These are phyloP conservation scores for Cordyceps tenuipes DNA, from an alignment of 2,329 filamentous ascomycete genomes.

Conservation along the genomic window DNA sequence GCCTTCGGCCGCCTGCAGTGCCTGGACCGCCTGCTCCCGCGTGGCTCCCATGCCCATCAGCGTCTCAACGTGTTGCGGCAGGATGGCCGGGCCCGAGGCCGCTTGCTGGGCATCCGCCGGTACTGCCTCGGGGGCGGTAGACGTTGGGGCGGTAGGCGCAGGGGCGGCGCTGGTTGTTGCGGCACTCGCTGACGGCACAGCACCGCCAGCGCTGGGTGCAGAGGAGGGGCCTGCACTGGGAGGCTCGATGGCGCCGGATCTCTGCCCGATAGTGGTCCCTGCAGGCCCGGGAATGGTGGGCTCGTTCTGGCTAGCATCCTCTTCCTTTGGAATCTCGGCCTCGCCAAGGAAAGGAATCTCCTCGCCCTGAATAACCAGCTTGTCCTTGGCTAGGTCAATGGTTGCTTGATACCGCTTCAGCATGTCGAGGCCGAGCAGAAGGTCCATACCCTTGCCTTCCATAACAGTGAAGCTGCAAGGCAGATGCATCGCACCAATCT, in stretches of 20 bases:
- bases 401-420: constrained; percentile 89
- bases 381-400: constrained; percentile 79
- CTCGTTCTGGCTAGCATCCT: constrained; percentile 68
- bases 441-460: constrained; percentile 94
- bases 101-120: constrained; percentile 20
- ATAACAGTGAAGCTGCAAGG: constrained; percentile 98
- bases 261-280: constrained; percentile 80
- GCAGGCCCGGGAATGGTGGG: constrained; percentile 77
- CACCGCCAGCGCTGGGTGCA: constrained; percentile 17
- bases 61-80: constrained; percentile 62
- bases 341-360: constrained; percentile 88
- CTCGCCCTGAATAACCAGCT: constrained; percentile 78
- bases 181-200: constrained; percentile 11
- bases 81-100: constrained; percentile 30
- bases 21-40: constrained; percentile 66
- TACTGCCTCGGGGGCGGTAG: constrained; percentile 12
- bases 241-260: constrained; percentile 63
- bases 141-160: constrained; percentile 14
- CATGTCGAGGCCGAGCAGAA: constrained; percentile 92
- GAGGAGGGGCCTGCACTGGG: constrained; percentile 17
- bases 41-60: constrained; percentile 72
- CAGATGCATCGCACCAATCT: constrained; percentile 78
- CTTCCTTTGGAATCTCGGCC: constrained; percentile 85
- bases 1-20: constrained; percentile 73
- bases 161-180: not conserved